Conservation (phyloP, 768 basidiomycete species). For the Pisolithus tinctorius region DNA sequence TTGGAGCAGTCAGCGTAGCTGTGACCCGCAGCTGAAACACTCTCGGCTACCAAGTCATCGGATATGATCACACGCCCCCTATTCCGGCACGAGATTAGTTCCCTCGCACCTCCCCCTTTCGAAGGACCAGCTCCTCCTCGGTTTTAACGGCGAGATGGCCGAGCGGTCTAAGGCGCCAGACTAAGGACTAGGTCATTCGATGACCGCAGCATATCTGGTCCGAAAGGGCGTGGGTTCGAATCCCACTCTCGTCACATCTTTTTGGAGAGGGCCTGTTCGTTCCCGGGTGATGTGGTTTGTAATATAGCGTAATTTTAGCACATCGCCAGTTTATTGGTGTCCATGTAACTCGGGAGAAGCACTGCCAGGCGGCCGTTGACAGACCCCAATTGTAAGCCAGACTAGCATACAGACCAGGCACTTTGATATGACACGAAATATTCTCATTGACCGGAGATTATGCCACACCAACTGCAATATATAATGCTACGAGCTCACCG, state of each 20-base stretch:
- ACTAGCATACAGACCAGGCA: no score
- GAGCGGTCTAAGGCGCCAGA: constrained; percentile 90
- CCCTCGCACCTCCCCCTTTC: neutral
- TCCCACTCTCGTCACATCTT: constrained; percentile 19
- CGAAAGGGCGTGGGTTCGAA: constrained; percentile 20
- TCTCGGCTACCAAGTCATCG: neutral
- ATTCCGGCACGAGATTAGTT: neutral
- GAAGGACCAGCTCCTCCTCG: neutral
- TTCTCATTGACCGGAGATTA: no score
- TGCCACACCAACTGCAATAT: no score
- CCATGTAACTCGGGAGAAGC: no score
- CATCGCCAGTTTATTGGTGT: no score
- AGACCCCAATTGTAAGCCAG: no score
- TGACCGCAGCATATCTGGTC: constrained; percentile 10
- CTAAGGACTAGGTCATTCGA: constrained; percentile 42
- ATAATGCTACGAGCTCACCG: no score
- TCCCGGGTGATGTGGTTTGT: neutral
- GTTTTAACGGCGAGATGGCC: constrained; percentile 58
- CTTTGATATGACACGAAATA: no score
- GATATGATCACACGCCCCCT: neutral
- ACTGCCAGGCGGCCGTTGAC: no score
- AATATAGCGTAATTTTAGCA: no score
- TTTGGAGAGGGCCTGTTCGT: neutral
- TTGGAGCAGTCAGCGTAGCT: neutral
- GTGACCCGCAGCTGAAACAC: neutral